phyloP scores from a whole-genome alignment of 257 asterid species.

The Cordia subcordata region DNA sequence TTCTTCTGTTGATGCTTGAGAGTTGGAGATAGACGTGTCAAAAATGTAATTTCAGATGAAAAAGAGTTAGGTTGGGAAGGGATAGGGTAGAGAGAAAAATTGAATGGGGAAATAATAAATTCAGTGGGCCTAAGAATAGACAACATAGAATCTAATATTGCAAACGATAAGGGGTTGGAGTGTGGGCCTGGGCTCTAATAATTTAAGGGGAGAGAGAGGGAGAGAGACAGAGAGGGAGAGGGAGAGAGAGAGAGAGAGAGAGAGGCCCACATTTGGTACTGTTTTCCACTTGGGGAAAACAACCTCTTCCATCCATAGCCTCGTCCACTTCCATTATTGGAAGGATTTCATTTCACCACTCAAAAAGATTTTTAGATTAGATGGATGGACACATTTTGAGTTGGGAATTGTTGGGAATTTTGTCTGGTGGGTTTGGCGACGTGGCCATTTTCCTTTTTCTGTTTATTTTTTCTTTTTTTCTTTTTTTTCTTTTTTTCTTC shows the following conservation, averaged over 20 bases:
- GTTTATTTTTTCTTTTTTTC: too few species aligned
- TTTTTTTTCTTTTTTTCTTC: too few species aligned
- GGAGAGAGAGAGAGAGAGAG: slow-evolving; percentile 11
- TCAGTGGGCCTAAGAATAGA: not conserved
- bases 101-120: not conserved
- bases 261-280: slow-evolving; percentile 23
- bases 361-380: not conserved
- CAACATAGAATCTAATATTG: not conserved
- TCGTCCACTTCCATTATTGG: slow-evolving; percentile 30
- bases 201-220: slow-evolving; percentile 1
- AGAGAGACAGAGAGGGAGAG: slow-evolving; percentile 8
- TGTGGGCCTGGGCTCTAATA: slow-evolving; percentile 16
- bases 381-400: slow-evolving; percentile 5
- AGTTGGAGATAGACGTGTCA: too few species aligned
- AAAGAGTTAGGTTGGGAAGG: not conserved
- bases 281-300: slow-evolving; percentile 25
- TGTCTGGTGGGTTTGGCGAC: slow-evolving; percentile 12
- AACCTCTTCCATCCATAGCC: slow-evolving; percentile 9
- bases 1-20: too few species aligned
- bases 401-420: slow-evolving; percentile 13
- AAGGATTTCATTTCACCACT: slow-evolving; percentile 14
- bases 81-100: not conserved
- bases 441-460: slow-evolving; percentile 5
- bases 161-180: not conserved
- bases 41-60: too few species aligned